These are phyloP conservation scores for Suillus variegatus DNA, from an alignment of 768 basidiomycete genomes.

Conservation along the genomic window DNA sequence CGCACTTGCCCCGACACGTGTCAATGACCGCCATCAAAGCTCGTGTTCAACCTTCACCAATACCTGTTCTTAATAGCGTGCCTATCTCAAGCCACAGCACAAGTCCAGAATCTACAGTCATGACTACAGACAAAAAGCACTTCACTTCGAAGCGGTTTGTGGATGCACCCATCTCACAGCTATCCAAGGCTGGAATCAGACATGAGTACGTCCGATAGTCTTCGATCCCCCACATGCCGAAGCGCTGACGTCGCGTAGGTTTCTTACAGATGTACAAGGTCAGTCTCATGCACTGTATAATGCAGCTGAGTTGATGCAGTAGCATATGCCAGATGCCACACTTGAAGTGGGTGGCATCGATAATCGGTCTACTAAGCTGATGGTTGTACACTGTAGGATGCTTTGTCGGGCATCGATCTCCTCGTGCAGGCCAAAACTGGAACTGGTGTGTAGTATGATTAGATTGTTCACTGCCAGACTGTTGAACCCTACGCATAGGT, in stretches of 20 bases:
- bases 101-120: not conserved
- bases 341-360: constrained; percentile 32
- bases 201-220: constrained; percentile 39
- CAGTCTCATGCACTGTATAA: constrained; percentile 6
- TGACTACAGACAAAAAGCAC: constrained; percentile 23
- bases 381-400: constrained; percentile 29
- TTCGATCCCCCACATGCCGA: not conserved
- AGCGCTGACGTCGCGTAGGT: constrained; percentile 30
- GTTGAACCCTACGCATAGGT: constrained; percentile 31
- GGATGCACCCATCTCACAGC: constrained; percentile 38
- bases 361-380: not conserved
- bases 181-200: constrained; percentile 41
- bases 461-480: not conserved
- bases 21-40: not conserved
- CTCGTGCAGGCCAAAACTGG: constrained; percentile 60
- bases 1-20: not conserved
- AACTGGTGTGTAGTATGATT: constrained; percentile 45
- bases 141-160: constrained; percentile 30
- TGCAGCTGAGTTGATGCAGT: not conserved
- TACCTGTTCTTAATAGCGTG: not conserved
- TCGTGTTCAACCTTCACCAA: not conserved
- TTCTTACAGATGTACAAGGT: constrained; percentile 52
- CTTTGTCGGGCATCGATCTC: constrained; percentile 44
- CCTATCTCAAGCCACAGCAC: not conserved
- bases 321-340: constrained; percentile 36